Evolutionary conservation across 805 yeast genomes (phyloP), one percentile per base, ranked within the genome.

Genomic region (Kregervanrija pseudodelftensis): DNA sequence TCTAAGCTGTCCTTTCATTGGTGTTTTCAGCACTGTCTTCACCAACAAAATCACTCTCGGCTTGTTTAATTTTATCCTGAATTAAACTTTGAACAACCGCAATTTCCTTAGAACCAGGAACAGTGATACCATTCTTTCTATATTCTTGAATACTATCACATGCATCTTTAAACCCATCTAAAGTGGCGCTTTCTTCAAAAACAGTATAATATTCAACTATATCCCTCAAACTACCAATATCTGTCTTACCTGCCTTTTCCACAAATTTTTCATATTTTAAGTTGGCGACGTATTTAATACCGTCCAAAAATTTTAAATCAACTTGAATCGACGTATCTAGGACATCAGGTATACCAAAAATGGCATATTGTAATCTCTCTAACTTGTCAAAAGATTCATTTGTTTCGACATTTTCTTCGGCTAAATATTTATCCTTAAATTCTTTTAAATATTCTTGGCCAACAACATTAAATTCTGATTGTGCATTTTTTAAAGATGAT

Each of bases 291-390:
- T 66, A 77, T 53, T 77, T 69, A 37, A 90, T 69, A 17, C 96
- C 96, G 44, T 76, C 68, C 28, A 79, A 67, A 42, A 84, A 83
- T 46, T 72, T 68, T 41, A 71, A 66, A 56, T 83, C 84, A 11
- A 80, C 79, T 13, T 65, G 61, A 52, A 81, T 74, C 44, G 78
- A 78, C 44, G 74, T 81, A 39, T 79, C 70, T 45, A 76, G 68
- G 43, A 77, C 79, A 30, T 85, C 87, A 48, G 80, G 79, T 45
- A 89, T 84, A n/a, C 96, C 96, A 58, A 80, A 90, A 30, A 88
- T 62, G 0, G 95, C 90, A 54, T 72, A 78, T 62, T 86, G 95
- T 54, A 89, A 73, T 59, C 98, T 79, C 46, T 79, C 80, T 46
- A 90, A 69, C 57, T 79, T 79, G 44, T 80, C 88, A 58, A 78